Evolutionary conservation across 768 basidiomycete genomes (phyloP).

Genomic region (Auricularia sp.): DNA sequence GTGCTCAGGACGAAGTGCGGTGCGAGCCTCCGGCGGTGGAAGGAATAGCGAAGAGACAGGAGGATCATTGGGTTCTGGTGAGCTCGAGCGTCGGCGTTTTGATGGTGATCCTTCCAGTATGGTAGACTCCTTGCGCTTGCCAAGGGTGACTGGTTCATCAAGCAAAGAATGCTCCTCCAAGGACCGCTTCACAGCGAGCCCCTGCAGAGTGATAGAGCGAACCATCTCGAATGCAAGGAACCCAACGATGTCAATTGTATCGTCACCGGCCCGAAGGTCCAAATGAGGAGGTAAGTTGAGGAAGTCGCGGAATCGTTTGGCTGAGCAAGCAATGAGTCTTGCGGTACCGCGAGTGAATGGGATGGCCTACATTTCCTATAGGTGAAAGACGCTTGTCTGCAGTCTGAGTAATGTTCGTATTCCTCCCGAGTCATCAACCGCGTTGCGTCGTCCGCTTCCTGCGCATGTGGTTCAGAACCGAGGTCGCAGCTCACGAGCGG

Average conservation of each 20-base stretch:
- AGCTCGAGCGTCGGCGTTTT: slow-evolving; percentile 47
- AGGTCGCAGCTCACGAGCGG: not conserved
- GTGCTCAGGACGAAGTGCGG: slow-evolving; percentile 70
- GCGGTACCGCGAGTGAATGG: not conserved
- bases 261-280: slow-evolving; percentile 84
- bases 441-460: slow-evolving; percentile 94
- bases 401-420: slow-evolving; percentile 94
- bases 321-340: slow-evolving; percentile 28
- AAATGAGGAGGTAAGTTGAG: slow-evolving; percentile 79
- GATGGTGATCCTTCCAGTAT: slow-evolving; percentile 30
- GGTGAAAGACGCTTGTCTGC: slow-evolving; percentile 92
- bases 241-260: slow-evolving; percentile 92
- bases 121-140: slow-evolving; percentile 54
- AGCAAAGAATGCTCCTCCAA: slow-evolving; percentile 61
- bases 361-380: slow-evolving; percentile 74
- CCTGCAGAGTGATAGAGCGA: slow-evolving; percentile 81
- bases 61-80: slow-evolving; percentile 48
- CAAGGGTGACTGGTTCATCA: slow-evolving; percentile 49
- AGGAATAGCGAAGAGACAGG: slow-evolving; percentile 69
- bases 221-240: slow-evolving; percentile 98
- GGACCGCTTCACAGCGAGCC: slow-evolving; percentile 71
- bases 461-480: not conserved
- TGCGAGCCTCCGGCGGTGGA: slow-evolving; percentile 71
- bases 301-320: slow-evolving; percentile 91
- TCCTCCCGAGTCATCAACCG: slow-evolving; percentile 94